phyloP scores from a whole-genome alignment of 2,329 filamentous ascomycete genomes.

The Cercospora janseana region DNA sequence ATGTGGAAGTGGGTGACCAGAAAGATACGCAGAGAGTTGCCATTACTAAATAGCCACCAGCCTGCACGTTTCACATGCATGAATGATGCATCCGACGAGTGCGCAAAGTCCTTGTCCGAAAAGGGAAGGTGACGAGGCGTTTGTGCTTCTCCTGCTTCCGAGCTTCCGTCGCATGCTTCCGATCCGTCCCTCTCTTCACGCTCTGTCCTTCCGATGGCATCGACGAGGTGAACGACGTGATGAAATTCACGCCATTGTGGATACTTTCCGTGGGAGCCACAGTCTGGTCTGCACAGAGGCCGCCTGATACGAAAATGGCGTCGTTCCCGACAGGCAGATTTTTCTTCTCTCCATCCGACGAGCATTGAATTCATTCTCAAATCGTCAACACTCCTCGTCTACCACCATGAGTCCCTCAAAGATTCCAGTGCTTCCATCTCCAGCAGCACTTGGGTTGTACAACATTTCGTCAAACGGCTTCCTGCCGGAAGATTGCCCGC shows the following conservation, averaged over 20 bases:
- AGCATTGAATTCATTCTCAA: background rate
- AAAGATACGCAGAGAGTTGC: background rate
- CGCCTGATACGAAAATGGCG: background rate
- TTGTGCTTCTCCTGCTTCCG: background rate
- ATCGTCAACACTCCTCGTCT: too few relatives aligned
- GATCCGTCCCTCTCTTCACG: background rate
- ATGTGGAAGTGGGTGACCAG: background rate
- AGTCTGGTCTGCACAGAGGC: background rate
- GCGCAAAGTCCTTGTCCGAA: constrained; percentile 4
- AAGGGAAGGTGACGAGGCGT: constrained; percentile 13
- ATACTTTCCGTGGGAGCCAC: constrained; percentile 1
- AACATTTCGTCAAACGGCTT: constrained; percentile 62
- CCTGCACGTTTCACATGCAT: constrained; percentile 7
- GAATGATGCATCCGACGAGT: constrained; percentile 9
- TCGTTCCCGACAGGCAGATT: background rate
- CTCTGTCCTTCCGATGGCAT: background rate
- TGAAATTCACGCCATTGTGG: background rate
- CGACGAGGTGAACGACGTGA: background rate
- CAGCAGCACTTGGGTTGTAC: constrained; percentile 26
- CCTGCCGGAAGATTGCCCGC: constrained; percentile 73
- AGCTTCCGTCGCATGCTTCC: constrained; percentile 2
- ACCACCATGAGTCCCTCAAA: constrained; percentile 31
- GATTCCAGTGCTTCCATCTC: constrained; percentile 24
- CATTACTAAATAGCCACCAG: constrained; percentile 6
- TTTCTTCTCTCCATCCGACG: background rate